phyloP scores from a whole-genome alignment of 768 basidiomycete species.

The Termitomyces sp. region DNA sequence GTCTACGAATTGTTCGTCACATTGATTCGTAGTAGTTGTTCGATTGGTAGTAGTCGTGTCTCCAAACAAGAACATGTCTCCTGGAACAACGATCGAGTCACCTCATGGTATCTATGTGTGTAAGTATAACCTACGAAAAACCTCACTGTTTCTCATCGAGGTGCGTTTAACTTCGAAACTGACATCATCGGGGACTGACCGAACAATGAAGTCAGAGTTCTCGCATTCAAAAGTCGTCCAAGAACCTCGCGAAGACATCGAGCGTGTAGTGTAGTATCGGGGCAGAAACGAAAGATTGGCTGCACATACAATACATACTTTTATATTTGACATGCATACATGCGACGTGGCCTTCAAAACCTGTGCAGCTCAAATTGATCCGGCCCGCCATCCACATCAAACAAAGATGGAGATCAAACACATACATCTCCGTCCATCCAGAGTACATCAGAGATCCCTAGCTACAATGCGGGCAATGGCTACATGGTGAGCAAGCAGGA shows the following conservation, averaged over 20 bases:
- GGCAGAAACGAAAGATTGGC: not conserved
- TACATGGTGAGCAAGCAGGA: conserved; percentile 22
- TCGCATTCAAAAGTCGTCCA: conserved; percentile 42
- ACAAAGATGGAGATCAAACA: conserved; percentile 22
- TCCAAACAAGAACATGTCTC: conserved; percentile 67
- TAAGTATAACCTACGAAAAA: conserved; percentile 50
- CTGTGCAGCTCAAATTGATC: conserved; percentile 14
- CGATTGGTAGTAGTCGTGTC: conserved; percentile 25
- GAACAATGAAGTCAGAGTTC: conserved; percentile 54
- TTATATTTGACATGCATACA: not conserved
- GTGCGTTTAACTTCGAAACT: conserved; percentile 47
- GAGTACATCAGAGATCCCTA: conserved; percentile 35
- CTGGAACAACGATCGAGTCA: conserved; percentile 31
- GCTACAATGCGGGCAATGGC: conserved; percentile 22
- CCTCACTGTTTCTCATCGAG: conserved; percentile 51
- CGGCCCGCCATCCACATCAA: conserved; percentile 20
- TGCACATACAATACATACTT: not conserved
- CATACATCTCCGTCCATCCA: conserved; percentile 28
- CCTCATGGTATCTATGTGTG: conserved; percentile 1
- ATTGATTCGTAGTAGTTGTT: conserved; percentile 14
- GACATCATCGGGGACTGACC: conserved; percentile 48
- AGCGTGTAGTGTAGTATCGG: not conserved
- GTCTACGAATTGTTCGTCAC: conserved; percentile 37
- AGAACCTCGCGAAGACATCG: conserved; percentile 16
- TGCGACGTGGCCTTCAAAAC: conserved; percentile 7